These are phyloP conservation scores for Populus tremula DNA, from an alignment of 345 rosid genomes.

Conservation along the genomic window DNA sequence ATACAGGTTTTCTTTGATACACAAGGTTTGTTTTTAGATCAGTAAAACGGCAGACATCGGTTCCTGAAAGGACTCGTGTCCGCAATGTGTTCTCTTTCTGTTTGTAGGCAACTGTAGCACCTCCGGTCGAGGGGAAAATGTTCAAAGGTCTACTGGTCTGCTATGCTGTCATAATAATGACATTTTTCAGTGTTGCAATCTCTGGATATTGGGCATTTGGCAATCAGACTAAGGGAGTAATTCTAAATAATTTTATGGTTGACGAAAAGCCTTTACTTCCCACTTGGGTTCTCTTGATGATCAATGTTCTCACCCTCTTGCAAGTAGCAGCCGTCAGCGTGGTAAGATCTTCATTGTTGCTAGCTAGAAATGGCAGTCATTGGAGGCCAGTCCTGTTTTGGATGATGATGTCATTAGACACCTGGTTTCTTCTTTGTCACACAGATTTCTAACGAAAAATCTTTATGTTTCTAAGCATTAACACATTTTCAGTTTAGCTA, in stretches of 20 bases:
- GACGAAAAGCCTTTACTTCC: constrained; percentile 18
- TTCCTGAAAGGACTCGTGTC: background rate
- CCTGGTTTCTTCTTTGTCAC: no score
- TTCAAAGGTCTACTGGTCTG: constrained; percentile 22
- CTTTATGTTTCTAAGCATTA: no score
- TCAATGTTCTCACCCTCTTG: constrained; percentile 19
- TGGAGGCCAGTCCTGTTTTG: background rate
- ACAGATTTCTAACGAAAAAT: no score
- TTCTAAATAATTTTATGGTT: constrained; percentile 16
- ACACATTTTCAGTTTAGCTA: no score
- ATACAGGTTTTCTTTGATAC: constrained; percentile 12
- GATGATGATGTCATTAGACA: background rate
- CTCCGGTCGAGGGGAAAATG: constrained; percentile 25
- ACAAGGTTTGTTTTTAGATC: no score
- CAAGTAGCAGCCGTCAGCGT: constrained; percentile 23
- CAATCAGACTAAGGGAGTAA: constrained; percentile 14
- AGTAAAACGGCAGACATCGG: no score
- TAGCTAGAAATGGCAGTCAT: background rate
- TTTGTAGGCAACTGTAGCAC: constrained; percentile 22
- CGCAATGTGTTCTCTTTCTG: background rate
- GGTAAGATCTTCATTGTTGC: constrained; percentile 7
- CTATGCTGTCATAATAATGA: constrained; percentile 12
- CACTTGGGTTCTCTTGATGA: constrained; percentile 25
- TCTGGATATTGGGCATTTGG: constrained; percentile 33
- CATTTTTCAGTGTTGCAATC: constrained; percentile 26